phyloP scores from a whole-genome alignment of 805 yeast species.

The Suhomyces faveliae region DNA sequence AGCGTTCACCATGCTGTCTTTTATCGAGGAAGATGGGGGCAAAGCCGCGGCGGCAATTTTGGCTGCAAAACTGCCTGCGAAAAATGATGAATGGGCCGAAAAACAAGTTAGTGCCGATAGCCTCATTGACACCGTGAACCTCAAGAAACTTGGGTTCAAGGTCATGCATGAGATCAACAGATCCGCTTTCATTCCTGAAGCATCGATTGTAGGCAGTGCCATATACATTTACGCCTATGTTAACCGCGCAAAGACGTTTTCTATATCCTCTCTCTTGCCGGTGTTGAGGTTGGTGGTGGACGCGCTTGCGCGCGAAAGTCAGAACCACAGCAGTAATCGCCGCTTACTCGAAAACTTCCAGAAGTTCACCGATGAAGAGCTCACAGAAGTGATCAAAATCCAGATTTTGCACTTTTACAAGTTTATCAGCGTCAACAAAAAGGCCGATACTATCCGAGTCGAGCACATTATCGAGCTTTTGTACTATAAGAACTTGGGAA shows the following conservation, averaged over 20 bases:
- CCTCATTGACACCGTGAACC: constrained; percentile 17
- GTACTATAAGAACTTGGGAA: constrained; percentile 56
- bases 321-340: constrained; percentile 21
- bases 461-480: constrained; percentile 54
- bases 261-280: constrained; percentile 28
- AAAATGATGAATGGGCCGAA: not conserved
- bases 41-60: constrained; percentile 4
- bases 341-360: constrained; percentile 19
- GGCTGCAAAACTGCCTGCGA: not conserved
- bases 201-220: constrained; percentile 49
- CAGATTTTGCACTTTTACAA: constrained; percentile 30
- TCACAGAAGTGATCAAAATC: constrained; percentile 21
- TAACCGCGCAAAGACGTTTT: constrained; percentile 14
- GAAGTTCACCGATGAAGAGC: constrained; percentile 19
- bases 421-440: constrained; percentile 22
- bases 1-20: constrained; percentile 28
- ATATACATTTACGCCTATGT: constrained; percentile 32
- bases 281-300: constrained; percentile 24
- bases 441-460: constrained; percentile 29
- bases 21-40: constrained; percentile 15
- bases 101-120: not conserved
- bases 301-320: constrained; percentile 21
- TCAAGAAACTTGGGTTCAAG: constrained; percentile 54
- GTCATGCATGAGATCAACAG: constrained; percentile 52
- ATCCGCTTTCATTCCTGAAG: constrained; percentile 51